Evolutionary conservation across 305 asterid genomes (phyloP).

Genomic region (Fraxinus angustifolia): DNA sequence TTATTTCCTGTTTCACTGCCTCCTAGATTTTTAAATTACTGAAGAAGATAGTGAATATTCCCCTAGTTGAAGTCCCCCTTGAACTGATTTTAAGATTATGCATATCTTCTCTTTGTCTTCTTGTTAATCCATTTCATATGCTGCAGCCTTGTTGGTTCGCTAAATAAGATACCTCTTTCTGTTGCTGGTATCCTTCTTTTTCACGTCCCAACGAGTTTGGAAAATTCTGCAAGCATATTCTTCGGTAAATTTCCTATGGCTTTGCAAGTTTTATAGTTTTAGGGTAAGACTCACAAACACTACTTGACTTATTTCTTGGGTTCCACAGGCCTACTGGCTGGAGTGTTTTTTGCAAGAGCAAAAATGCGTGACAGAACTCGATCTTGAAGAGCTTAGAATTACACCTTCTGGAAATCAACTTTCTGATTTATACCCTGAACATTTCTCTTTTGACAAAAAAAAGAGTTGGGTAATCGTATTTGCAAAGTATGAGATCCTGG

Average conservation of each 20-base stretch:
- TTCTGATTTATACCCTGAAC: slow-evolving; percentile 3
- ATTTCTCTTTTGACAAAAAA: neutral
- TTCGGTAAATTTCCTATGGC: slow-evolving; percentile 48
- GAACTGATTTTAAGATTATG: neutral
- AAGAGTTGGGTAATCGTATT: neutral
- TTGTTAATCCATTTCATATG: slow-evolving; percentile 4
- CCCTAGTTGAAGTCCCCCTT: neutral
- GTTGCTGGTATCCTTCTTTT: slow-evolving; percentile 81
- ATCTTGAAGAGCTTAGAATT: slow-evolving; percentile 23
- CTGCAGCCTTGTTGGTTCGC: slow-evolving; percentile 90
- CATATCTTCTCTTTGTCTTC: slow-evolving; percentile 1
- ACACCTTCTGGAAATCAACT: neutral
- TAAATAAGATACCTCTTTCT: slow-evolving; percentile 91
- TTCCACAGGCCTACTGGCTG: slow-evolving; percentile 70
- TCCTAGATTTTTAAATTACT: neutral
- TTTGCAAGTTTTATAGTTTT: neutral
- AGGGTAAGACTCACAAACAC: neutral
- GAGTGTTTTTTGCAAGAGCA: slow-evolving; percentile 85
- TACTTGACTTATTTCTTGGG: slow-evolving; percentile 14
- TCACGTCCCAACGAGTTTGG: slow-evolving; percentile 76
- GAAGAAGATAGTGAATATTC: neutral
- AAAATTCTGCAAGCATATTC: slow-evolving; percentile 78
- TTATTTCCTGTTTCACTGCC: slow-evolving; percentile 10
- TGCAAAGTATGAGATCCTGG: neutral
- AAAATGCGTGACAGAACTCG: slow-evolving; percentile 60